Percentiles rank a stretch among this genome's conserved stretches.
Conservation (phyloP, 345 rosid species). For the Physaria fendleri region DNA sequence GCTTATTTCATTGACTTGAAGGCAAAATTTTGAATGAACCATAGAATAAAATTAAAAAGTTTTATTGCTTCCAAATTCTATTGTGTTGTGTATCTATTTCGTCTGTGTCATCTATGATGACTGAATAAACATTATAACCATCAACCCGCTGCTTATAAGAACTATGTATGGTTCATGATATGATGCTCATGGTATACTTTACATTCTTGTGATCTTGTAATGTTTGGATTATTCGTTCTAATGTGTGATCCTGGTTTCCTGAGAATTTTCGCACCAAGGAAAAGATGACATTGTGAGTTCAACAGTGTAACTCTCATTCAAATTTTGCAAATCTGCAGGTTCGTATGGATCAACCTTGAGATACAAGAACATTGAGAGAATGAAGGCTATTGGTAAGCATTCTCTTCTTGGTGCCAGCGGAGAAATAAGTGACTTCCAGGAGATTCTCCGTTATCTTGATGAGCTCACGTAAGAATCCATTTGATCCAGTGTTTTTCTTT, state of each 20-base stretch:
- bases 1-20: neutral
- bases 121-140: neutral
- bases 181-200: too few species aligned
- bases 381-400: conserved; percentile 86
- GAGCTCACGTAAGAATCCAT: conserved; percentile 64
- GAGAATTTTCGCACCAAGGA: neutral
- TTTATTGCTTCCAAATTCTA: neutral
- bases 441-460: conserved; percentile 78
- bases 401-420: conserved; percentile 98
- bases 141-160: neutral
- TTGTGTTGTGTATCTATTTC: neutral
- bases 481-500: neutral
- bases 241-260: neutral
- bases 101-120: neutral
- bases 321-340: conserved; percentile 36
- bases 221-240: neutral
- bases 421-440: conserved; percentile 96
- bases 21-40: neutral
- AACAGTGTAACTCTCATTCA: neutral
- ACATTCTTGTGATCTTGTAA: too few species aligned
- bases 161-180: too few species aligned
- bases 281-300: neutral
- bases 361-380: conserved; percentile 83
- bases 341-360: conserved; percentile 97
- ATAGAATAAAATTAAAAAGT: neutral